phyloP scores from a whole-genome alignment of 2,329 filamentous ascomycete species.

The Monosporascus sp. region DNA sequence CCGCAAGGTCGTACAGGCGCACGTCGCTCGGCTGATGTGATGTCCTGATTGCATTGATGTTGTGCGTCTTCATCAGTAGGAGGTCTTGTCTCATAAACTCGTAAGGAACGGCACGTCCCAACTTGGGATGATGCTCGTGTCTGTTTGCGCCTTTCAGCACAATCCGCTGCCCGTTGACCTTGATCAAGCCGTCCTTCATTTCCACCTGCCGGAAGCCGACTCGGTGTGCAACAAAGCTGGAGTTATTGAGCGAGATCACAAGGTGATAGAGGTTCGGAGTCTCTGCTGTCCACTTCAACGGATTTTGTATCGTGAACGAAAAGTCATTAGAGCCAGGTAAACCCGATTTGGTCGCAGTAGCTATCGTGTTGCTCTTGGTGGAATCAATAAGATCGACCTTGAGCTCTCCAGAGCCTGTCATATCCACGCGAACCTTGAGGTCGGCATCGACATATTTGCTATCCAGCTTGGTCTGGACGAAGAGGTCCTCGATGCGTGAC shows the following conservation, averaged over 20 bases:
- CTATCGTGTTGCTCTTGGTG: constrained; percentile 49
- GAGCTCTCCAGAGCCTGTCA: constrained; percentile 54
- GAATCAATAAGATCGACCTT: constrained; percentile 49
- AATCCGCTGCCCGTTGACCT: constrained; percentile 53
- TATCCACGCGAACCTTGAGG: constrained; percentile 34
- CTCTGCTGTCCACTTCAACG: constrained; percentile 58
- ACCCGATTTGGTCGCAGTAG: constrained; percentile 45
- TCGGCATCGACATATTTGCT: constrained; percentile 48
- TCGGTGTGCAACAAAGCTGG: constrained; percentile 37
- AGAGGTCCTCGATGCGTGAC: constrained; percentile 52
- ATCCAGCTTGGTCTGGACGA: constrained; percentile 48
- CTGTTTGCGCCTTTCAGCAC: constrained; percentile 56
- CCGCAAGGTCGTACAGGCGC: constrained; percentile 47
- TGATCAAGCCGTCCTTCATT: constrained; percentile 49
- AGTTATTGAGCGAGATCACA: constrained; percentile 17
- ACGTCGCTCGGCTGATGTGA: constrained; percentile 54
- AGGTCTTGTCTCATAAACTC: constrained; percentile 52
- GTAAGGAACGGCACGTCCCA: constrained; percentile 49
- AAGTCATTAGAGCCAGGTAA: constrained; percentile 31
- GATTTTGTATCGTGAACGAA: constrained; percentile 33
- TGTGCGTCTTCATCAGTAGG: constrained; percentile 55
- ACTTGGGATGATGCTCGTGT: constrained; percentile 55
- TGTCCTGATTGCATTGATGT: constrained; percentile 58
- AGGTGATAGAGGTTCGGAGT: constrained; percentile 50
- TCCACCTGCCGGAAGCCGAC: constrained; percentile 58